Evolutionary conservation across 768 basidiomycete species (phyloP).

Genomic region (Collybiopsis confluens): DNA sequence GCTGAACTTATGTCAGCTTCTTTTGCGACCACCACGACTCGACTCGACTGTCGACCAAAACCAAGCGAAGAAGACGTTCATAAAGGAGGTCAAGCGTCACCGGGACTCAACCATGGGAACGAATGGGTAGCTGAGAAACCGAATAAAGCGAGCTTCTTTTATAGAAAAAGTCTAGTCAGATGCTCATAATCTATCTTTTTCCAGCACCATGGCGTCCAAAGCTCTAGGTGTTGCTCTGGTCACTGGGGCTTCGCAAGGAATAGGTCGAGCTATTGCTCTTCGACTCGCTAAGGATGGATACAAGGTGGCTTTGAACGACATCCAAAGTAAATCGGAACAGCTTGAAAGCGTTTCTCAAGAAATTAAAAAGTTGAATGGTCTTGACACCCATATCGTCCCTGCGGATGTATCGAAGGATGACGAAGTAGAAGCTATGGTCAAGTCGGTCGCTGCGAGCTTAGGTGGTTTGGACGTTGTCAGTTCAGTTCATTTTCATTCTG

Average conservation of each 20-base stretch:
- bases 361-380: constrained; percentile 15
- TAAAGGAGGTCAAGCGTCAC: no score
- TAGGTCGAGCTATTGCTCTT: constrained; percentile 16
- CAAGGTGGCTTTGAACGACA: constrained; percentile 25
- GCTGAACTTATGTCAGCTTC: no score
- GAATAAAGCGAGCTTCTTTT: no score
- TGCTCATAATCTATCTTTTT: not conserved
- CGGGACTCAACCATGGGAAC: no score
- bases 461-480: constrained; percentile 30
- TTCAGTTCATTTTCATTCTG: not conserved
- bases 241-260: constrained; percentile 25
- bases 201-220: not conserved
- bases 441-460: constrained; percentile 11
- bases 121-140: no score
- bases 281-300: constrained; percentile 10
- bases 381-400: constrained; percentile 13
- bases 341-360: constrained; percentile 12
- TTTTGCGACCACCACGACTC: no score
- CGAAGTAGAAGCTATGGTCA: constrained; percentile 19
- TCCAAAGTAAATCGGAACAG: constrained; percentile 13
- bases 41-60: no score
- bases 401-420: constrained; percentile 19
- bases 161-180: no score
- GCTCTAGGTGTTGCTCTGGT: constrained; percentile 22
- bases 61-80: no score